Percentiles rank a stretch among this genome's conserved stretches.
These are phyloP conservation scores for Wolfiporia cocos DNA, from an alignment of 1,284 basidiomycete species.

Conservation along the genomic window DNA sequence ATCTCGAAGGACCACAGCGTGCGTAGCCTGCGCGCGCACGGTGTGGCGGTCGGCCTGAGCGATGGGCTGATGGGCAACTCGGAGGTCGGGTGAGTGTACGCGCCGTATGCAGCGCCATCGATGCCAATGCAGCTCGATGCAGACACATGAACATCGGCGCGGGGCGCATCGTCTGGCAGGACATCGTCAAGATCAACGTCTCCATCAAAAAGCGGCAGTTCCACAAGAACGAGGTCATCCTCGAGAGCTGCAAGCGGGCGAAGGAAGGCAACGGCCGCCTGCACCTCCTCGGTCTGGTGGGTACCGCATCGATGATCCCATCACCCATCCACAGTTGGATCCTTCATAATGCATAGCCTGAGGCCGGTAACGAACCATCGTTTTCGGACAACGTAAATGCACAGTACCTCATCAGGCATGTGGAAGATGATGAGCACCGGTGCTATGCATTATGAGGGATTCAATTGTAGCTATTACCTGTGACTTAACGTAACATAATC, in stretches of 20 bases:
- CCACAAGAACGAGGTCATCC: conserved; percentile 70
- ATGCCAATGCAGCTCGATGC: conserved; percentile 4
- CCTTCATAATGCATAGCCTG: not conserved
- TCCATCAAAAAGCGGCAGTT: conserved; percentile 85
- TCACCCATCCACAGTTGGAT: not conserved
- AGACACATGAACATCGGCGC: conserved; percentile 92
- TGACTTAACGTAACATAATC: not conserved
- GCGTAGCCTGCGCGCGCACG: conserved; percentile 75
- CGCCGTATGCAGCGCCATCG: not conserved
- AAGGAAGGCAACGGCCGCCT: conserved; percentile 77
- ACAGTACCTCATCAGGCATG: no score
- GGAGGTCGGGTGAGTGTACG: conserved; percentile 74
- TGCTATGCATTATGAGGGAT: not conserved
- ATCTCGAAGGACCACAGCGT: conserved; percentile 75
- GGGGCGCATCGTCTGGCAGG: conserved; percentile 91
- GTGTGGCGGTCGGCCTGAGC: conserved; percentile 80
- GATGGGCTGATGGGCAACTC: conserved; percentile 96
- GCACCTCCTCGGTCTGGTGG: conserved; percentile 79
- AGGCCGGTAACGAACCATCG: no score
- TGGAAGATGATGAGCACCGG: no score
- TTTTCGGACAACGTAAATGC: no score
- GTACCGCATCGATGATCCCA: conserved; percentile 26
- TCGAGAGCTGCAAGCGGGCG: conserved; percentile 69
- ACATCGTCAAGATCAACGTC: conserved; percentile 89
- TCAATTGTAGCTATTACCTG: no score